Evolutionary conservation across 208 protist genomes (phyloP).

Genomic region (Trypanosoma theileri): DNA sequence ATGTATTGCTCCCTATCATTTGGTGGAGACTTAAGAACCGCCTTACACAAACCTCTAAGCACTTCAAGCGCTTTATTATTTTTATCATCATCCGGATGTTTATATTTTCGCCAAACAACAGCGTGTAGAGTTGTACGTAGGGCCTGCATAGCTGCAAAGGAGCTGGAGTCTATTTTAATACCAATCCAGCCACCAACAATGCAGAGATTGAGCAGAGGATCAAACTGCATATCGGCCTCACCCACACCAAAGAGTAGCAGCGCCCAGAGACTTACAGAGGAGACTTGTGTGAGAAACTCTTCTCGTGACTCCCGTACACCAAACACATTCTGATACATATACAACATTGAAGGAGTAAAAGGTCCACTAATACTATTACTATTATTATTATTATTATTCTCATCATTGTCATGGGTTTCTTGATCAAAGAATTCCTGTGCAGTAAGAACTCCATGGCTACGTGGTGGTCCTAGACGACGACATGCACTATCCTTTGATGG

Average conservation of each 20-base stretch:
- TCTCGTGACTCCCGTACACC: conserved; percentile 45
- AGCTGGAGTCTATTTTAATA: conserved; percentile 44
- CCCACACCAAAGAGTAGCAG: conserved; percentile 81
- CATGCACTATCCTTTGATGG: conserved; percentile 81
- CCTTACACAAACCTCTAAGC: conserved; percentile 54
- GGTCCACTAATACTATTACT: neutral
- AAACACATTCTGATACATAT: conserved; percentile 82
- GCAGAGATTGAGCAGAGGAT: conserved; percentile 48
- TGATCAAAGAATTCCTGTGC: conserved; percentile 32
- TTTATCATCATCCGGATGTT: conserved; percentile 43
- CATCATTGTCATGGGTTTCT: neutral
- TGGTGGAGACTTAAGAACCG: conserved; percentile 56
- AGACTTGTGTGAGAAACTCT: conserved; percentile 76
- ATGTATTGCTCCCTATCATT: conserved; percentile 23
- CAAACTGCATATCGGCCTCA: conserved; percentile 57
- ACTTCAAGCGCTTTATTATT: conserved; percentile 56
- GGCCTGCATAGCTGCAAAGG: conserved; percentile 39
- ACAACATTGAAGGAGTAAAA: conserved; percentile 59
- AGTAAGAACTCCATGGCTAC: conserved; percentile 24
- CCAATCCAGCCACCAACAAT: conserved; percentile 77
- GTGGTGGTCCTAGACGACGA: conserved; percentile 50
- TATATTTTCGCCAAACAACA: conserved; percentile 63
- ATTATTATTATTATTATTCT: neutral
- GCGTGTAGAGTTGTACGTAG: conserved; percentile 50
- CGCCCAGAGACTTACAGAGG: conserved; percentile 74